Conservation (phyloP, 352 stramenopile species). For the Globisporangium acanthophoron region DNA sequence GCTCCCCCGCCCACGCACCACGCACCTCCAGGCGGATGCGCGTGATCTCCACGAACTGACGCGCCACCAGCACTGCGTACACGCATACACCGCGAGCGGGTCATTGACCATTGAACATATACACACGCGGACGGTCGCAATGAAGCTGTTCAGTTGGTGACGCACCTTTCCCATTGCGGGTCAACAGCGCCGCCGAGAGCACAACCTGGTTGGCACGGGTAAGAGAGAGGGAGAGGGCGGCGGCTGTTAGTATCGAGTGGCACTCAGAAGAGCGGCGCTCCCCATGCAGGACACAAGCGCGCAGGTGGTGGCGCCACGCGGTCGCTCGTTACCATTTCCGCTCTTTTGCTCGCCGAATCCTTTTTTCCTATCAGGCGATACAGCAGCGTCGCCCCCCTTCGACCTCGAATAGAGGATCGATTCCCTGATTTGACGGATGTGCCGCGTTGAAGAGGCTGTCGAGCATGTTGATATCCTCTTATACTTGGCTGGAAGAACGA, state of each 20-base stretch:
- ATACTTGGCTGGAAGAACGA: no score
- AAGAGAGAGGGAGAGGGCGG: not conserved
- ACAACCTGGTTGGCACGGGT: conserved; percentile 77
- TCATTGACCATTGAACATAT: not conserved
- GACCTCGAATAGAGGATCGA: not conserved
- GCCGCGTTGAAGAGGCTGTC: no score
- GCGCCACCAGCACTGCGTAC: conserved; percentile 87
- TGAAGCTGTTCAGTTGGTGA: not conserved
- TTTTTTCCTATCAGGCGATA: conserved; percentile 1
- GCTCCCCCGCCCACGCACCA: not conserved
- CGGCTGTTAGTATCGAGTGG: not conserved
- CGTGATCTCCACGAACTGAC: conserved; percentile 99
- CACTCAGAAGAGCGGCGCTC: not conserved
- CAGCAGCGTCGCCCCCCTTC: not conserved
- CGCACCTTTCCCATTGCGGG: conserved; percentile 92
- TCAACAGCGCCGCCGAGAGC: conserved; percentile 93
- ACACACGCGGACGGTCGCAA: not conserved
- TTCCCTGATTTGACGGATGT: not conserved
- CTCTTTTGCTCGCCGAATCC: not conserved
- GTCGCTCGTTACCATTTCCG: conserved; percentile 2
- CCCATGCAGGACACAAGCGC: not conserved
- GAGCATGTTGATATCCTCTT: no score
- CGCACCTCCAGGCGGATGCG: conserved; percentile 94
- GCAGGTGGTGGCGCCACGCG: conserved; percentile 2
- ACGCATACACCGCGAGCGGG: not conserved